These are phyloP conservation scores for Rhododendron kiyosumense DNA, from an alignment of 148 eudicot species.

Conservation along the genomic window DNA sequence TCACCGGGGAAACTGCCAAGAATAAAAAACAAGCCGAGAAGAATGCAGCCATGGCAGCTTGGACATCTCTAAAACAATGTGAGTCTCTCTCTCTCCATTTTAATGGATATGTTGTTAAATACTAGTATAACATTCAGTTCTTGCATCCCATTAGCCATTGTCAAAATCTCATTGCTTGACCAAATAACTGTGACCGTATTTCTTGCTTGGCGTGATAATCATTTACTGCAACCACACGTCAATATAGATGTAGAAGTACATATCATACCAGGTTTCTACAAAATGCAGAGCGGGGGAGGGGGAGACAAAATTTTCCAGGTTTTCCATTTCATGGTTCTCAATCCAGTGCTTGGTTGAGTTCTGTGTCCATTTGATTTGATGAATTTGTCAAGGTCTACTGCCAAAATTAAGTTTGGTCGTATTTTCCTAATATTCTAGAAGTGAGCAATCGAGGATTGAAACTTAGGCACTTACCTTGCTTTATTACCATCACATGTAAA, in stretches of 20 bases:
- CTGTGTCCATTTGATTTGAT: not conserved
- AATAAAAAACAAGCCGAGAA: constrained; percentile 82
- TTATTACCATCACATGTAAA: not conserved
- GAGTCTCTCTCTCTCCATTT: constrained; percentile 18
- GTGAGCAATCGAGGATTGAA: not conserved
- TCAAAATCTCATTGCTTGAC: not conserved
- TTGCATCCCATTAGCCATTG: not conserved
- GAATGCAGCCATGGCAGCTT: constrained; percentile 78
- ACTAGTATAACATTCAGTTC: not conserved
- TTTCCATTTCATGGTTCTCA: not conserved
- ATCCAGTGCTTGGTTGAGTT: not conserved
- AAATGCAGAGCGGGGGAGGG: not conserved
- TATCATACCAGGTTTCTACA: not conserved
- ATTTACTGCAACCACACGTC: not conserved
- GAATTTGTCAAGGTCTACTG: not conserved
- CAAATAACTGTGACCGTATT: not conserved
- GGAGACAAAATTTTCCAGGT: not conserved
- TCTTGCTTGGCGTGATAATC: not conserved
- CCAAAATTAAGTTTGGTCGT: not conserved
- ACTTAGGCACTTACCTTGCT: not conserved
- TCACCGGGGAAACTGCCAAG: constrained; percentile 74
- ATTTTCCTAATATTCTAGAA: not conserved
- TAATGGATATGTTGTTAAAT: not conserved
- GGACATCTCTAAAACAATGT: constrained; percentile 70
- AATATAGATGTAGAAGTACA: not conserved